Base-by-base conservation (phyloP, 83 land plant species). In the Isoetes engelmannii region DNA sequence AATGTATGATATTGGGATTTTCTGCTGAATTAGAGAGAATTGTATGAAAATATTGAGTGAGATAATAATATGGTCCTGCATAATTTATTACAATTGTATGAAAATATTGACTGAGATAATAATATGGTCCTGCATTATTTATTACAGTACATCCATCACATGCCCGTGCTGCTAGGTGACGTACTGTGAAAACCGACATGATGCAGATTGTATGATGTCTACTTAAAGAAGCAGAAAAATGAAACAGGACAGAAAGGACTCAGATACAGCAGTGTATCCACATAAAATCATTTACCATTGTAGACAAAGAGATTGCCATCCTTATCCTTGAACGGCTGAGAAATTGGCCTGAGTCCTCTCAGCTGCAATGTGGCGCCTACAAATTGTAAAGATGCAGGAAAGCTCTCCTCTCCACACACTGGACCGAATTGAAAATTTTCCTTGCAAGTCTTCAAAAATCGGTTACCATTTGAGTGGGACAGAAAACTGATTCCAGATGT, bases 291-390 rank as follows among this genome's bases (percentile, higher is more conserved):
- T 3, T 18, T 67, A 91, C 97, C 98, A 77, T 92, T 92, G 72
- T 80, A 92, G 47, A 89, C 75, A 60, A 92, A 84, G 44, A 89
- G 18, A 74, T 90, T 92, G 42, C 74, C 75, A 20, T 48, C 65
- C 10, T 72, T 15, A 83, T 89, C 95, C 47, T 57, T 67, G 48
- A 92, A 53, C 1, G 98, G 98, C 76, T 92, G 98, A 68, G 12
- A 50, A 6, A 87, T 76, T 43, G 87, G 85, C 72, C 57, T 67
- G 4, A 37, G 20, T 43, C 98, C 98, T 55, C 98, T 84, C 21
- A 92, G 82, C 59, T 90, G 96, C 67, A 92, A 82, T 3, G 84
- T 76, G 6, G 98, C 82, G 20, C 96, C 92, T 56, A 87, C 49
- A 63, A 92, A 84, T 44, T 73, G 75, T 51, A 90, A n/a, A 51